These are phyloP conservation scores for Arthrobotrys iridis DNA, from an alignment of 2,329 filamentous ascomycete species.

Conservation along the genomic window DNA sequence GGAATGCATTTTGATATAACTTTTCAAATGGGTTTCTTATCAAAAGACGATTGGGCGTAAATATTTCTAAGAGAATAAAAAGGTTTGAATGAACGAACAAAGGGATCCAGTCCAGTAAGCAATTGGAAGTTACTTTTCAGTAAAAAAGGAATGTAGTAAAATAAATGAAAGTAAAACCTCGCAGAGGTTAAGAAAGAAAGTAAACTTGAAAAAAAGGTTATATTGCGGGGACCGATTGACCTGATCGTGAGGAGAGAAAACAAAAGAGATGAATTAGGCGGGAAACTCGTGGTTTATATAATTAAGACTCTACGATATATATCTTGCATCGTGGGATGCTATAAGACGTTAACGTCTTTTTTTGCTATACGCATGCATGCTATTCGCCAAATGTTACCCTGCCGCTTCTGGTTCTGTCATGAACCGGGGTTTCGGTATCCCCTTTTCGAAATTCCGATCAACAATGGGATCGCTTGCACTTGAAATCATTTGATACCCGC, in stretches of 20 bases:
- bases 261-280: constrained; percentile 11
- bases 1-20: constrained; percentile 43
- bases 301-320: background rate
- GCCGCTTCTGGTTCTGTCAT: background rate
- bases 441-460: constrained; percentile 38
- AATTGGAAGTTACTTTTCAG: constrained; percentile 18
- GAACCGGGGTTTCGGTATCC: constrained; percentile 3
- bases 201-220: constrained; percentile 33
- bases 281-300: constrained; percentile 41
- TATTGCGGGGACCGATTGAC: constrained; percentile 48
- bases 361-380: background rate
- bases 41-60: constrained; percentile 20
- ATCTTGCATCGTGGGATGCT: background rate
- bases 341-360: background rate
- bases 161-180: constrained; percentile 47
- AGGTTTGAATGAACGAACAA: constrained; percentile 28
- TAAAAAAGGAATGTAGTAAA: constrained; percentile 17
- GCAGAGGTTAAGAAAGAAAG: constrained; percentile 43
- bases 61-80: background rate
- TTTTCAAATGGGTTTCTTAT: constrained; percentile 14
- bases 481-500: constrained; percentile 45
- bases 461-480: constrained; percentile 16
- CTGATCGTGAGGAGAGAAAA: constrained; percentile 51
- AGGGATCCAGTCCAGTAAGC: constrained; percentile 50
- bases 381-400: constrained; percentile 43